A percentile compares a stretch with the other conserved stretches of the same genome.
Evolutionary conservation across 1,284 basidiomycete species (phyloP).

Genomic region (Psilocybe mexicana): DNA sequence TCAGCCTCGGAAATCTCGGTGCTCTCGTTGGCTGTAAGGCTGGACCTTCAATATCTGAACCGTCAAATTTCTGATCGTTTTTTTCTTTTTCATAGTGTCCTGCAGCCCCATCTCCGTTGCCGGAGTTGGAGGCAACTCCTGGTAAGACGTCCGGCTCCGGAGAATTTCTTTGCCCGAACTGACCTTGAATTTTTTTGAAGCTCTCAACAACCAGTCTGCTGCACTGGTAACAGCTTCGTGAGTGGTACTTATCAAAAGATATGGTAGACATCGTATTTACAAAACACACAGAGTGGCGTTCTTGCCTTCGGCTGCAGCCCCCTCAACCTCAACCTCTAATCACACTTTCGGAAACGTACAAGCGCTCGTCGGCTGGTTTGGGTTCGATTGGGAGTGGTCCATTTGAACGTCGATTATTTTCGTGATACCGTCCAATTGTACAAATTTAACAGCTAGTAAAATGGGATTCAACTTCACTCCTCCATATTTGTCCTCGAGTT

Average conservation of each 20-base stretch:
- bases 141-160: conserved; percentile 6
- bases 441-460: no score
- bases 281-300: conserved; percentile 9
- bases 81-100: conserved; percentile 9
- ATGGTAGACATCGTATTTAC: background rate
- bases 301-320: conserved; percentile 11
- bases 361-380: background rate
- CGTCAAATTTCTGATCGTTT: background rate
- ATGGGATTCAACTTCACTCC: background rate
- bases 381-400: background rate
- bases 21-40: conserved; percentile 23
- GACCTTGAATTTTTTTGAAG: background rate
- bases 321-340: conserved; percentile 18
- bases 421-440: background rate
- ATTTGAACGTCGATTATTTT: background rate
- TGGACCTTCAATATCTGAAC: background rate
- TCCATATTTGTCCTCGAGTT: no score
- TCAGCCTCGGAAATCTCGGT: conserved; percentile 16
- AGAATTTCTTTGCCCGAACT: background rate
- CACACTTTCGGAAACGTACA: background rate
- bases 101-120: conserved; percentile 22
- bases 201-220: conserved; percentile 2
- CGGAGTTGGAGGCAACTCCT: conserved; percentile 20
- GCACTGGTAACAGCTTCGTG: conserved; percentile 19
- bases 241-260: background rate